These are phyloP conservation scores for Leccinum disarticulatum DNA, from an alignment of 768 basidiomycete genomes.

Conservation along the genomic window DNA sequence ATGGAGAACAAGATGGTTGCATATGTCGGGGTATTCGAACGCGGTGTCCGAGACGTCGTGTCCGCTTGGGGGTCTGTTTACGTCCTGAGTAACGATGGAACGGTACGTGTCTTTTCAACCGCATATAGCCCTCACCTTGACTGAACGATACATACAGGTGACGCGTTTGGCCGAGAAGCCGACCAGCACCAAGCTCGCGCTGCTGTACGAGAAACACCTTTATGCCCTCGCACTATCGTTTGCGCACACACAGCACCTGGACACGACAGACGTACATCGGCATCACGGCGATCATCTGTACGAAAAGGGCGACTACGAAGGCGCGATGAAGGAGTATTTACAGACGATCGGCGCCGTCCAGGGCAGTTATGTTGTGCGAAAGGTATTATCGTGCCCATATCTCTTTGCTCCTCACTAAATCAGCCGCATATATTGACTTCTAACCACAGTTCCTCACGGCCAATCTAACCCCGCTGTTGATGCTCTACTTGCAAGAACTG, in stretches of 20 bases:
- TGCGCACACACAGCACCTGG: conserved; percentile 76
- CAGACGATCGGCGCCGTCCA: conserved; percentile 87
- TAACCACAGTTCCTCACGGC: conserved; percentile 84
- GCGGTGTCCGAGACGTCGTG: conserved; percentile 82
- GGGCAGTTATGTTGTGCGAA: conserved; percentile 95
- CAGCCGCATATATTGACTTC: conserved; percentile 7
- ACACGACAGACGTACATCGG: conserved; percentile 85
- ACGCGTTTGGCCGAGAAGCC: conserved; percentile 72
- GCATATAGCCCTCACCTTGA: not conserved
- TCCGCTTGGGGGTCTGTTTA: conserved; percentile 82
- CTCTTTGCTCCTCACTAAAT: not conserved
- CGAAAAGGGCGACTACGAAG: conserved; percentile 87
- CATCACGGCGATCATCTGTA: conserved; percentile 94
- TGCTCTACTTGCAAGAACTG: conserved; percentile 93
- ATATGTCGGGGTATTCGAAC: conserved; percentile 76
- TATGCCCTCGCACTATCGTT: conserved; percentile 80
- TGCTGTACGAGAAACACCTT: conserved; percentile 78
- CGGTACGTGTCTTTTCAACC: conserved; percentile 43
- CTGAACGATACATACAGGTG: conserved; percentile 41
- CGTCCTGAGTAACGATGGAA: conserved; percentile 74
- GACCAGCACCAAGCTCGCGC: conserved; percentile 80
- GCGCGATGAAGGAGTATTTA: conserved; percentile 89
- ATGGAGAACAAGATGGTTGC: conserved; percentile 89
- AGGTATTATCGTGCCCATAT: conserved; percentile 48
- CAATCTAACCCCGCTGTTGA: conserved; percentile 92